These are phyloP conservation scores for Arthrobotrys pseudoclavata DNA, from an alignment of 2,329 filamentous ascomycete species.

Conservation along the genomic window DNA sequence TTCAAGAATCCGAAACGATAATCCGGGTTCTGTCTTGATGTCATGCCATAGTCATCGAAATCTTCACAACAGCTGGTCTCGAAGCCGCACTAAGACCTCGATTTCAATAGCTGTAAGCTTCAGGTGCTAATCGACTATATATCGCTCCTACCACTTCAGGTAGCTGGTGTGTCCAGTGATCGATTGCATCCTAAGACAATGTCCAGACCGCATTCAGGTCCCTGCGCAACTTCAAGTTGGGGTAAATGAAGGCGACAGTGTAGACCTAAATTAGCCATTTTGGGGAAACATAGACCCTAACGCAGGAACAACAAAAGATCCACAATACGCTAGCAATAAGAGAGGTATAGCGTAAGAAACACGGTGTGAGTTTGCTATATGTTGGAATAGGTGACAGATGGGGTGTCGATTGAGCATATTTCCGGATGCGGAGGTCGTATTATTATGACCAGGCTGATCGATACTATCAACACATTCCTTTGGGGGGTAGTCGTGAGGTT, in stretches of 20 bases:
- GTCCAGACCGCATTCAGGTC: slow-evolving; percentile 35
- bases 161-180: slow-evolving; percentile 31
- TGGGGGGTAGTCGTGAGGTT: background rate
- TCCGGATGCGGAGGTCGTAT: slow-evolving; percentile 38
- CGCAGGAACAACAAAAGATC: slow-evolving; percentile 33
- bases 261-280: slow-evolving; percentile 37
- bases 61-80: slow-evolving; percentile 14
- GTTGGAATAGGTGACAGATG: slow-evolving; percentile 10
- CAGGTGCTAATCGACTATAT: slow-evolving; percentile 3
- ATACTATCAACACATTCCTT: slow-evolving; percentile 38
- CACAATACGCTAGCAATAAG: background rate
- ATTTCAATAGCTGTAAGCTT: background rate
- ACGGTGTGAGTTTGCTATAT: slow-evolving; percentile 5
- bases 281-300: slow-evolving; percentile 25
- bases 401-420: slow-evolving; percentile 2
- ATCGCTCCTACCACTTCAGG: background rate
- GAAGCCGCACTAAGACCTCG: slow-evolving; percentile 2
- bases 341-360: slow-evolving; percentile 16
- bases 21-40: slow-evolving; percentile 37
- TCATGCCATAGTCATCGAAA: slow-evolving; percentile 24
- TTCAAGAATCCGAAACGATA: background rate
- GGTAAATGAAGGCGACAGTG: slow-evolving; percentile 30
- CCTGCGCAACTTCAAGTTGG: background rate
- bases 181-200: slow-evolving; percentile 36
- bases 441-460: slow-evolving; percentile 21